Base-by-base conservation (phyloP, 2,329 filamentous ascomycete genomes). In the Drechmeria coniospora region DNA sequence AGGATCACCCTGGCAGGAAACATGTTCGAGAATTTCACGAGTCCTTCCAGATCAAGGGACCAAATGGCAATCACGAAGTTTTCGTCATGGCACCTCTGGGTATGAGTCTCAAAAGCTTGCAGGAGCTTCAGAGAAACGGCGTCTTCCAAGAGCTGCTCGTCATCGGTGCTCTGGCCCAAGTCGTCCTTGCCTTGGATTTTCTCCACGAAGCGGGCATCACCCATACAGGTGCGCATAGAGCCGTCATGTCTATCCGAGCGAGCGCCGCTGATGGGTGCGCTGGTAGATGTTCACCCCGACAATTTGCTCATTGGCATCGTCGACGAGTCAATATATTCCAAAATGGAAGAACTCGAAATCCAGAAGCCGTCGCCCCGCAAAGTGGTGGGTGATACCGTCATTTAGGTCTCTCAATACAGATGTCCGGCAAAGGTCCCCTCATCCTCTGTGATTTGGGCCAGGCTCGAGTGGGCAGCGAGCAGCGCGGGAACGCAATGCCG, bases 51-150 rank as follows among this genome's bases (percentile, higher is more conserved):
- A 38, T 44, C 24, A 31, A 25, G 5, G 41, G 43, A 10, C 40
- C 47, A 6, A 11, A 49, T 27, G 52, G 52, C 1, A 36, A 42
- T 15, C 54, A 59, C 34, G 37, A 40, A 3, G 41, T 49, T 15
- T 42, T 40, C 38, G 50, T 49, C 32, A 56, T 43, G 47, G 36
- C 15, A 11, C 49, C 56, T 4, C 36, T 57, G 0, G 53, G 53
- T 4, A 53, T 56, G 42, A 56, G 45, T 30, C 32, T 59, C 8
- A 40, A 39, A 13, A 47, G 50, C 21, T 36, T 58, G 2, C 41
- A 48, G 24, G 41, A 49, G n/a, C 28, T 45, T 23, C 44, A 44
- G 16, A 21, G 32, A 33, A 23, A 29, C 25, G 29, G 31, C 10
- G 14, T 39, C 42, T 43, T 57, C 17, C 32, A 46, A n/a, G 23